phyloP scores from a whole-genome alignment of 2,329 filamentous ascomycete species.

The Trichoderma sp. region DNA sequence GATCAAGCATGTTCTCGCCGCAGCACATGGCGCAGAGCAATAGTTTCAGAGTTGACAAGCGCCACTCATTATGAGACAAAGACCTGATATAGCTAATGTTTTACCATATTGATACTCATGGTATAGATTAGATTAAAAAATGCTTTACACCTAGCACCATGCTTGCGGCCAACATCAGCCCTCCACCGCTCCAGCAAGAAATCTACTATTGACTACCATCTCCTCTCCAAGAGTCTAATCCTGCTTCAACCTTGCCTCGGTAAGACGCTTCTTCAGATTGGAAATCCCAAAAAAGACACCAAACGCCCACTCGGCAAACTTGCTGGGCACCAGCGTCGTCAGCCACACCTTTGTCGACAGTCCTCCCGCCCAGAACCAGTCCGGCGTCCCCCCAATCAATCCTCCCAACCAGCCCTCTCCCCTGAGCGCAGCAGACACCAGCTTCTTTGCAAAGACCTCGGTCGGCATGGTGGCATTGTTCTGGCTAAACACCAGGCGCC shows the following conservation, averaged over 20 bases:
- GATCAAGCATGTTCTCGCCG: not conserved
- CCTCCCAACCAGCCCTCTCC: conserved; percentile 42
- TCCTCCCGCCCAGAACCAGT: conserved; percentile 42
- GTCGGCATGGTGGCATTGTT: conserved; percentile 48
- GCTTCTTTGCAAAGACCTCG: conserved; percentile 44
- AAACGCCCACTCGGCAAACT: conserved; percentile 36
- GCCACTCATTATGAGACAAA: not conserved
- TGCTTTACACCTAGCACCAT: not conserved
- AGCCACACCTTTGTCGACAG: conserved; percentile 37
- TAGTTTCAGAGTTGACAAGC: not conserved
- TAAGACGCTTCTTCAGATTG: conserved; percentile 28
- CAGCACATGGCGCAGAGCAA: not conserved
- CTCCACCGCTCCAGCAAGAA: not conserved
- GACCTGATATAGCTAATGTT: not conserved
- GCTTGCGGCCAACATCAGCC: not conserved
- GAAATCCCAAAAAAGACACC: conserved; percentile 37
- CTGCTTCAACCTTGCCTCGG: conserved; percentile 32
- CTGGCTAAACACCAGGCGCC: conserved; percentile 52
- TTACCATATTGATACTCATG: no score
- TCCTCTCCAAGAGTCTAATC: conserved; percentile 19
- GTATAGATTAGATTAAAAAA: not conserved
- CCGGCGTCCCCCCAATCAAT: conserved; percentile 37
- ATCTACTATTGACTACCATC: not conserved
- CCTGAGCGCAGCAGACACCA: conserved; percentile 47
- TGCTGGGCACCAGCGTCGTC: conserved; percentile 31